These are phyloP conservation scores for Seiridium cupressi DNA, from an alignment of 2,329 filamentous ascomycete genomes.

Conservation along the genomic window DNA sequence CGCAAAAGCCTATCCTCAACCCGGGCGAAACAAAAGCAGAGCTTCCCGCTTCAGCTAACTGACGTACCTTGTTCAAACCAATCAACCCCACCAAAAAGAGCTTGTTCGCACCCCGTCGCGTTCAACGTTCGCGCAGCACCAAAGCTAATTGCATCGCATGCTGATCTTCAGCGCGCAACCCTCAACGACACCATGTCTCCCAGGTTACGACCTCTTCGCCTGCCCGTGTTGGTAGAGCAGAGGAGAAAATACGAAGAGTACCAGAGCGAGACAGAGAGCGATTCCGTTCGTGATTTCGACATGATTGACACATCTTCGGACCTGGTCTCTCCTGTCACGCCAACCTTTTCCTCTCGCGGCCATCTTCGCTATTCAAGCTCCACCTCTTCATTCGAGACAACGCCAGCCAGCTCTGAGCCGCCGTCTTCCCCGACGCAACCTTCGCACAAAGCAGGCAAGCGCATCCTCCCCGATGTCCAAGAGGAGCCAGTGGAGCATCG, in stretches of 20 bases:
- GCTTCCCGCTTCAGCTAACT: not conserved
- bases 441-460: conserved; percentile 55
- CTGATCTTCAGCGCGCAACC: not conserved
- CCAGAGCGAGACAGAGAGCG: conserved; percentile 25
- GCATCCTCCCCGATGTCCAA: conserved; percentile 74
- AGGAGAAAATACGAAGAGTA: conserved; percentile 25
- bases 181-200: conserved; percentile 22
- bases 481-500: conserved; percentile 76
- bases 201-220: conserved; percentile 28
- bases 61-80: not conserved
- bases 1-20: not conserved
- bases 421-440: conserved; percentile 54
- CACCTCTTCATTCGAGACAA: conserved; percentile 69
- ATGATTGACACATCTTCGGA: conserved; percentile 61
- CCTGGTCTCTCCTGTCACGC: conserved; percentile 67
- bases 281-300: conserved; percentile 39
- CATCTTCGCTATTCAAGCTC: conserved; percentile 71
- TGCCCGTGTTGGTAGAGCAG: conserved; percentile 28
- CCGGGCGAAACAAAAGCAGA: conserved; percentile 2
- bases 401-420: conserved; percentile 47
- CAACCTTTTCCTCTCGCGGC: conserved; percentile 62
- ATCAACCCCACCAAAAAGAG: conserved; percentile 8
- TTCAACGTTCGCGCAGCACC: not conserved
- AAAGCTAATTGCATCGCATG: not conserved
- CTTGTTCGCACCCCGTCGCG: not conserved